Evolutionary conservation across 768 basidiomycete species (phyloP).

Genomic region (Cubamyces lactineus): DNA sequence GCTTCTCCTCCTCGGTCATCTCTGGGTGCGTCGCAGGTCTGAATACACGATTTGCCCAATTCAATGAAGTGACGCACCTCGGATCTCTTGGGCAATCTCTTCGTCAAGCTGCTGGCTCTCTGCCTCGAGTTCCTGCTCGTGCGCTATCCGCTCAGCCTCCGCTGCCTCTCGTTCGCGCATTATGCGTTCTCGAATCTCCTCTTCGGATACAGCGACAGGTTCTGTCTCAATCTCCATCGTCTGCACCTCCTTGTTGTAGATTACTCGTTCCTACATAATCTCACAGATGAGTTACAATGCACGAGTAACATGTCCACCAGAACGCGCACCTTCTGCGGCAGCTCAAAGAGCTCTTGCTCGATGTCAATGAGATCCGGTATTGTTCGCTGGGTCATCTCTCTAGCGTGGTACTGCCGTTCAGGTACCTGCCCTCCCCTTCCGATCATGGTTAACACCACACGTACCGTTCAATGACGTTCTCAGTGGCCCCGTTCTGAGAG

Average conservation of each 20-base stretch:
- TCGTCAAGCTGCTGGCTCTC: constrained; percentile 83
- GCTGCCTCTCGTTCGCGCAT: constrained; percentile 62
- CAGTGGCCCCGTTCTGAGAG: constrained; percentile 57
- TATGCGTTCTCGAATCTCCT: constrained; percentile 76
- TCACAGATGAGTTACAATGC: neutral
- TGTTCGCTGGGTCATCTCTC: constrained; percentile 64
- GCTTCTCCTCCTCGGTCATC: constrained; percentile 83
- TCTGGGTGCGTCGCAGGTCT: constrained; percentile 48
- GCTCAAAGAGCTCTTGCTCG: constrained; percentile 87
- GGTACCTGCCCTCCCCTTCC: neutral
- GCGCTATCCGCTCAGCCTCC: constrained; percentile 67
- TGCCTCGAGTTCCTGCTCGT: constrained; percentile 80
- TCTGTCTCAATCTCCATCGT: constrained; percentile 69
- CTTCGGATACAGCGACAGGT: constrained; percentile 46
- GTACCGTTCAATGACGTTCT: constrained; percentile 72
- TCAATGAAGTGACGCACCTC: constrained; percentile 49
- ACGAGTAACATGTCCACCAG: neutral
- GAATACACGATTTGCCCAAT: too few relatives aligned
- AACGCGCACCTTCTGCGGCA: constrained; percentile 76
- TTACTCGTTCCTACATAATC: constrained; percentile 65
- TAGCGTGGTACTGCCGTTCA: constrained; percentile 34
- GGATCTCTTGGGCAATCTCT: constrained; percentile 85
- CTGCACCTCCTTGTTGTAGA: constrained; percentile 86
- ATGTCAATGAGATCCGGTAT: constrained; percentile 85
- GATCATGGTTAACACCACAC: constrained; percentile 20